Percentiles rank a stretch among this genome's conserved stretches.
phyloP scores from a whole-genome alignment of 176 grass and related monocot genomes.

The Carex littledalei region DNA sequence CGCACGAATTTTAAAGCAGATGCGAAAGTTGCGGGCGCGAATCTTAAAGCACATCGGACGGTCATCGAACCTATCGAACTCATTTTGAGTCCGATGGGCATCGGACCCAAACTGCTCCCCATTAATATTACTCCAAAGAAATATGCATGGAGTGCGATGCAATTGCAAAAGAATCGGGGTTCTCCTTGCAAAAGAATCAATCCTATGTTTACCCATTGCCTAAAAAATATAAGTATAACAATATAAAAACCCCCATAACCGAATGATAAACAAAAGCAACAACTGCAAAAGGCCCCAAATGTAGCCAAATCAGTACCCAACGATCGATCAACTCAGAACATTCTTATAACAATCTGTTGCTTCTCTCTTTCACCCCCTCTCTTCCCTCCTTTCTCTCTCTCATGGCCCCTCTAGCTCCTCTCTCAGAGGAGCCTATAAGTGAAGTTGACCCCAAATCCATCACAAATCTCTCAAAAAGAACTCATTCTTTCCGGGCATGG shows the following conservation, averaged over 20 bases:
- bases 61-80: no score
- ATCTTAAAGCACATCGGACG: no score
- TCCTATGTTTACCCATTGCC: background rate
- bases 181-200: background rate
- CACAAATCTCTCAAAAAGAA: conserved; percentile 21
- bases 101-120: no score
- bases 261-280: conserved; percentile 23
- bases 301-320: conserved; percentile 16
- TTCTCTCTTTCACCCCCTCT: background rate
- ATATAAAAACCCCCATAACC: conserved; percentile 16
- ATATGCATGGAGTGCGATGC: background rate
- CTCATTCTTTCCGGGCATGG: conserved; percentile 37
- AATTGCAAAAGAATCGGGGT: background rate
- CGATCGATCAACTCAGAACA: conserved; percentile 21
- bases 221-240: background rate
- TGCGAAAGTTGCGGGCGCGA: no score
- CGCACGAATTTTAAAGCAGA: no score
- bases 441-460: conserved; percentile 37
- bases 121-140: background rate
- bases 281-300: background rate
- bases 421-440: conserved; percentile 88
- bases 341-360: conserved; percentile 16
- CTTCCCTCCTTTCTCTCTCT: background rate
- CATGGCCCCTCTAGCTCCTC: conserved; percentile 70
- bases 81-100: no score